phyloP scores from a whole-genome alignment of 805 yeast species.

The Candida nanaspora region DNA sequence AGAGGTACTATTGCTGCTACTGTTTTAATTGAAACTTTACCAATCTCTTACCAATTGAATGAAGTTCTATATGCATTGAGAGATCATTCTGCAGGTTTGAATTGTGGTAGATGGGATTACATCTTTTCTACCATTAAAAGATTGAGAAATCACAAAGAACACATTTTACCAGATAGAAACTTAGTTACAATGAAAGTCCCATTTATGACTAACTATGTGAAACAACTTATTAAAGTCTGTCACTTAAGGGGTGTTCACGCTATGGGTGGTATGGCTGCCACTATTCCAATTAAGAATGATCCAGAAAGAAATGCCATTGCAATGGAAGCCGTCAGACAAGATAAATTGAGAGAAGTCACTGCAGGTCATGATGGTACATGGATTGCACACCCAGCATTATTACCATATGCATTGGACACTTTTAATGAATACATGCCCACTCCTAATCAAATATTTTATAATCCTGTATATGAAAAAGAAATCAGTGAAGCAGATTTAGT shows the following conservation, averaged over 20 bases:
- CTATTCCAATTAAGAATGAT: constrained; percentile 73
- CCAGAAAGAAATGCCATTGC: constrained; percentile 55
- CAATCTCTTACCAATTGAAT: constrained; percentile 83
- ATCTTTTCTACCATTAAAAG: constrained; percentile 76
- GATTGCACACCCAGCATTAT: constrained; percentile 85
- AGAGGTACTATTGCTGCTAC: constrained; percentile 80
- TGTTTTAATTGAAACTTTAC: constrained; percentile 74
- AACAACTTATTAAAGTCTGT: constrained; percentile 63
- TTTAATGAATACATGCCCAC: constrained; percentile 76
- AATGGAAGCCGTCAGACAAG: constrained; percentile 65
- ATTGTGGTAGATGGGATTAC: constrained; percentile 89
- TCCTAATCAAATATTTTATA: constrained; percentile 59
- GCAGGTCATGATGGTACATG: constrained; percentile 87
- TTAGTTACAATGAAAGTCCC: constrained; percentile 77
- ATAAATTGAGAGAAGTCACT: constrained; percentile 67
- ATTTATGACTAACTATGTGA: constrained; percentile 74
- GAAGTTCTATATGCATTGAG: constrained; percentile 73
- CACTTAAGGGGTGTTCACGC: constrained; percentile 79
- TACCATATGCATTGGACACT: constrained; percentile 62
- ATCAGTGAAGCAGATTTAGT: constrained; percentile 52
- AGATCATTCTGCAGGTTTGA: constrained; percentile 72
- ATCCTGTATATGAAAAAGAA: constrained; percentile 31
- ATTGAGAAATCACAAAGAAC: constrained; percentile 59
- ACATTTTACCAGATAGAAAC: constrained; percentile 71
- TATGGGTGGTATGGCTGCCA: constrained; percentile 90